Conservation (phyloP, 129 eudicot genomes). For the Heracleum sosnowskyi region DNA sequence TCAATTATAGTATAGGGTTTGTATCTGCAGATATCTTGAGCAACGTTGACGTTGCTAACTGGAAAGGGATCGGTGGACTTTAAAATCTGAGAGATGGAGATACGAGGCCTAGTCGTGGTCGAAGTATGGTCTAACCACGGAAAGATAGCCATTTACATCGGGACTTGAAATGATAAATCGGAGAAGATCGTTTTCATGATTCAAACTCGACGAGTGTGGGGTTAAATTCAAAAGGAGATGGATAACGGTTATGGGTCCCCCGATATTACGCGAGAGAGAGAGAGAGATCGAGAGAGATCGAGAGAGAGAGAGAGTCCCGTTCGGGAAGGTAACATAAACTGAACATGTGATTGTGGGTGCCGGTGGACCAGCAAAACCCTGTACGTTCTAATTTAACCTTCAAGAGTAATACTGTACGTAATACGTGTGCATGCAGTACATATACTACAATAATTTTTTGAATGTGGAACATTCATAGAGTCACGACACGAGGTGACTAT, state of each 20-base stretch:
- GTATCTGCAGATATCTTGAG: too few species aligned
- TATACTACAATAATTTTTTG: not conserved
- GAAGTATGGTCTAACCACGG: too few species aligned
- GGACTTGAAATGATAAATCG: not conserved
- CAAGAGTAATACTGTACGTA: too few species aligned
- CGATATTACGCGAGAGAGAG: too few species aligned
- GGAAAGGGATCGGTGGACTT: too few species aligned
- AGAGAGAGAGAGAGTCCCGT: too few species aligned
- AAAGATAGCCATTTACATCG: not conserved
- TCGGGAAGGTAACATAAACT: not conserved
- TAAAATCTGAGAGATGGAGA: too few species aligned
- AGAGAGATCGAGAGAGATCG: too few species aligned
- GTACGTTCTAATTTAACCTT: not conserved
- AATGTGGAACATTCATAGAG: not conserved
- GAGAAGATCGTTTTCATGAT: not conserved
- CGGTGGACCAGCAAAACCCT: not conserved
- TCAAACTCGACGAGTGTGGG: not conserved
- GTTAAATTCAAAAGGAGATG: not conserved
- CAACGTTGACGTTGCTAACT: too few species aligned
- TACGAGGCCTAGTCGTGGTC: too few species aligned
- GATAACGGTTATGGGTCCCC: not conserved
- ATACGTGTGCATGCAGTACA: too few species aligned
- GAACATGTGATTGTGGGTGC: not conserved
- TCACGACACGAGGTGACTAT: not conserved
- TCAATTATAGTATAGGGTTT: too few species aligned